Evolutionary conservation across 108 stramenopile species (phyloP), one percentile per base, ranked within the genome.

Genomic region (Aureococcus anophagefferens): DNA sequence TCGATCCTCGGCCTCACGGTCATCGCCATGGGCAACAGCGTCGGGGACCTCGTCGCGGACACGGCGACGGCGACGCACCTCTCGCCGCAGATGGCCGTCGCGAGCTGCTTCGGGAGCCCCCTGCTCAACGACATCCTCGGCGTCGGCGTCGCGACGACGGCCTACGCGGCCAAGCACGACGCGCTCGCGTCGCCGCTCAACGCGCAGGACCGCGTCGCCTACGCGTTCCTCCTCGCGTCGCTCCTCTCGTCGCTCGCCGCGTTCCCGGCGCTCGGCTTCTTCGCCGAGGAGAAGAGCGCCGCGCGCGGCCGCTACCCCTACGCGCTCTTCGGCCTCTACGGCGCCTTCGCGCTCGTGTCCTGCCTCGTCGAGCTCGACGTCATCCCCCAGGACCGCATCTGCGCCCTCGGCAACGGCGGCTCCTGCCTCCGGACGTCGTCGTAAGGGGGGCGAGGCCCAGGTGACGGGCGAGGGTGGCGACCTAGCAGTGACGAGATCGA

Each of bases 1-100:
- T 40, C 46, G 67, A 30, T 85, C 46, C 64, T 85, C 7, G 84
- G 80, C 4, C n/a, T 85, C 33, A 85, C 82, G 13, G 51, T 83
- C 17, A 75, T 85, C 0, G 84, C 84, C 11, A 83, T 82, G 84
- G 84, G 83, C 3, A 85, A 83, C 69, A 70, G 67, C 11, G 29
- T 68, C 29, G 84, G 84, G 0, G 84, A 85, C 69, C 33, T 83
- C 25, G 74, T 81, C 34, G 76, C 84, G 4, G 81, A 85, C 64
- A 76, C 74, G 0, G 82, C 80, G 35, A 74, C 82, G 31, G 80
- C 84, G 0, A 46, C 34, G 29, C 44, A 37, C 45, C 44, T 37
- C 13, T 30, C 30, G 33, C 44, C 46, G 21, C 44, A 68, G 33
- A 68, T 30, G 29, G 68, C 68, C 44, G 31, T 68, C 16, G 68